Conservation (phyloP, 2,329 filamentous ascomycete genomes). For the Ceratocystis variospora region DNA sequence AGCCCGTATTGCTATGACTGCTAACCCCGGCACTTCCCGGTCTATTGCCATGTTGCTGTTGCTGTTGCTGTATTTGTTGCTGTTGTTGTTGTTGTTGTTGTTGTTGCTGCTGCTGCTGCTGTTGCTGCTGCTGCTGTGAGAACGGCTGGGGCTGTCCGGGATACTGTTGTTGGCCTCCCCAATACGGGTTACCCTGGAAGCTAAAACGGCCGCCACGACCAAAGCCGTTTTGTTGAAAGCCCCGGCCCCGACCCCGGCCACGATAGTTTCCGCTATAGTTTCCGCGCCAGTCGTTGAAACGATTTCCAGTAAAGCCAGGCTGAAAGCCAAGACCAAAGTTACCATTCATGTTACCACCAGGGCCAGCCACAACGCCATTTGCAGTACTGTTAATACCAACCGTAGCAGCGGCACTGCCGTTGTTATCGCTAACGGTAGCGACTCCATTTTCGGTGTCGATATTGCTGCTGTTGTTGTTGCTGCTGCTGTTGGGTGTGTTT, state of each 20-base stretch:
- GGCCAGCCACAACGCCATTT: background rate
- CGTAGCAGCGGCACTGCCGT: conserved; percentile 25
- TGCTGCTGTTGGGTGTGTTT: conserved; percentile 38
- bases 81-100: conserved; percentile 15
- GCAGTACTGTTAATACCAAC: background rate
- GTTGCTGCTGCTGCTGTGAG: conserved; percentile 22
- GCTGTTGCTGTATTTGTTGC: conserved; percentile 10
- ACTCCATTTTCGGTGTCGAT: conserved; percentile 26
- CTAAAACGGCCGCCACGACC: conserved; percentile 22
- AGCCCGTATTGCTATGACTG: conserved; percentile 14
- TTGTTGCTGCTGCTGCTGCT: conserved; percentile 17
- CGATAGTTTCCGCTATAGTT: conserved; percentile 14
- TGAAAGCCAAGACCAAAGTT: conserved; percentile 10
- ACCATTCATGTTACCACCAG: conserved; percentile 5
- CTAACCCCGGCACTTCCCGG: conserved; percentile 1
- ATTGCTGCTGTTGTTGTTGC: conserved; percentile 31
- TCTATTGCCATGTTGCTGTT: conserved; percentile 4
- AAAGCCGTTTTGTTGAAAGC: conserved; percentile 16
- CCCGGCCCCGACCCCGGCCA: conserved; percentile 17
- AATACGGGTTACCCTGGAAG: conserved; percentile 24
- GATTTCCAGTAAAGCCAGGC: conserved; percentile 14
- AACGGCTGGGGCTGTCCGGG: conserved; percentile 25
- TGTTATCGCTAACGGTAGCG: background rate
- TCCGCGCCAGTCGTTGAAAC: conserved; percentile 18
- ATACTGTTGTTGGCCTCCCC: conserved; percentile 19